Evolutionary conservation across 139 green algal species (phyloP).

Genomic region (Cymbomonas tetramitiformis): DNA sequence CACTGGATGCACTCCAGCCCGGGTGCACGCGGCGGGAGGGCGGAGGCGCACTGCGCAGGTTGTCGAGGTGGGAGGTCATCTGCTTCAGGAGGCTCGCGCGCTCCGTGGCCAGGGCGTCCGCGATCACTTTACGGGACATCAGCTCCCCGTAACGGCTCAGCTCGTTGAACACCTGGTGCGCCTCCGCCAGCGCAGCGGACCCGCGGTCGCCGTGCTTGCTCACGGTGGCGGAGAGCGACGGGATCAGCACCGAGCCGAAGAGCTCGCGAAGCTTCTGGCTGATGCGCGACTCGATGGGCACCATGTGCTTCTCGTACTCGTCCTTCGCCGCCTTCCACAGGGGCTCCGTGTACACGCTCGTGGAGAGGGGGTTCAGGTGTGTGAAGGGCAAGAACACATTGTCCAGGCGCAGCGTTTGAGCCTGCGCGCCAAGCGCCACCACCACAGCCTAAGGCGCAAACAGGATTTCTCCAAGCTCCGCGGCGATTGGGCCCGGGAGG

Average conservation of each 20-base stretch:
- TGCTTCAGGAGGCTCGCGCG: too few species aligned
- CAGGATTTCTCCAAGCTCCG: too few species aligned
- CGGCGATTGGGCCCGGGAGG: too few species aligned
- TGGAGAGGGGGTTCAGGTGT: constrained; percentile 32
- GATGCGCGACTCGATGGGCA: constrained; percentile 42
- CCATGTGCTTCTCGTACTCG: constrained; percentile 42
- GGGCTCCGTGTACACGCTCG: constrained; percentile 35
- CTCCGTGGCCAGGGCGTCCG: not conserved
- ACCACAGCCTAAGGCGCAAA: too few species aligned
- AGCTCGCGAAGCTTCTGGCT: constrained; percentile 48
- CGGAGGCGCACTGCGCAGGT: too few species aligned
- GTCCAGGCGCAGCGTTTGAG: not conserved
- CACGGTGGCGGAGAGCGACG: constrained; percentile 36
- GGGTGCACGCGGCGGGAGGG: too few species aligned
- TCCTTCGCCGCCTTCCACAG: constrained; percentile 39
- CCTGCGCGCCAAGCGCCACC: too few species aligned
- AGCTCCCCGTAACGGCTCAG: not conserved
- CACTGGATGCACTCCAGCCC: too few species aligned
- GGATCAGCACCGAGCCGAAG: constrained; percentile 37
- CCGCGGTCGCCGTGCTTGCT: constrained; percentile 19
- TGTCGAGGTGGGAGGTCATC: too few species aligned
- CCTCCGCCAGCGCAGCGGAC: constrained; percentile 25
- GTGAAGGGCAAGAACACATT: constrained; percentile 17
- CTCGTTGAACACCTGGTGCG: constrained; percentile 35
- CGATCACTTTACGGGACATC: not conserved